These are phyloP conservation scores for Pulicaria dysenterica DNA, from an alignment of 129 eudicot genomes.

Conservation along the genomic window DNA sequence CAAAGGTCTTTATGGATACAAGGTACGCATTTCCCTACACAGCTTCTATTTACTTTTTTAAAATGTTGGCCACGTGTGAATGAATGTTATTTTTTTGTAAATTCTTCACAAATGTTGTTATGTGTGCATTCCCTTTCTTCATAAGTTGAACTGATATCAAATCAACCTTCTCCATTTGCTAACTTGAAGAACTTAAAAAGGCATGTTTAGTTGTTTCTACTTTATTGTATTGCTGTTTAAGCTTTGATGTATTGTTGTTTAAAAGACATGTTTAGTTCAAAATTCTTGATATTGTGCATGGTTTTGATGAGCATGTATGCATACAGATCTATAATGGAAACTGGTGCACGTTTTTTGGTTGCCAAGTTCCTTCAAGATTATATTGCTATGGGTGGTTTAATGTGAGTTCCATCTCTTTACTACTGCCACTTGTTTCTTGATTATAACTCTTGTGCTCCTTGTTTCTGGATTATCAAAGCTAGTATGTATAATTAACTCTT, in stretches of 20 bases:
- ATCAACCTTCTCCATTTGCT: too few relatives aligned
- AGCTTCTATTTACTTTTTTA: neutral
- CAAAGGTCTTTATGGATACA: constrained; percentile 94
- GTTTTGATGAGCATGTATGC: too few relatives aligned
- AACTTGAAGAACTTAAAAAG: too few relatives aligned
- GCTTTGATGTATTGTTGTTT: too few relatives aligned
- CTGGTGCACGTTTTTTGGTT: constrained; percentile 79
- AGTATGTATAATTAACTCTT: neutral
- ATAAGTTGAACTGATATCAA: too few relatives aligned
- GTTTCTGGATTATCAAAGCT: neutral
- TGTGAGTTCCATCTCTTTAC: constrained; percentile 46
- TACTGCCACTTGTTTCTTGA: constrained; percentile 67
- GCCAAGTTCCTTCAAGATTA: constrained; percentile 66
- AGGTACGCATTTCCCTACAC: constrained; percentile 40
- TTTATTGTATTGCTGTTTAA: too few relatives aligned
- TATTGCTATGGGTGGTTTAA: constrained; percentile 63
- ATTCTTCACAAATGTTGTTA: neutral
- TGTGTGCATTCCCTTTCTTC: too few relatives aligned
- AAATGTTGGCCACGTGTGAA: neutral
- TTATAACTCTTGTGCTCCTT: neutral
- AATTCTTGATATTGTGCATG: too few relatives aligned
- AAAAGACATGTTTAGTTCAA: too few relatives aligned
- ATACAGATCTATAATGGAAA: constrained; percentile 62
- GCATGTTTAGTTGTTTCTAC: too few relatives aligned
- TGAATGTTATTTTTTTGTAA: neutral